Evolutionary conservation across 257 asterid genomes (phyloP), one percentile per base, ranked within the genome.

Genomic region (Solanum clarkiae): DNA sequence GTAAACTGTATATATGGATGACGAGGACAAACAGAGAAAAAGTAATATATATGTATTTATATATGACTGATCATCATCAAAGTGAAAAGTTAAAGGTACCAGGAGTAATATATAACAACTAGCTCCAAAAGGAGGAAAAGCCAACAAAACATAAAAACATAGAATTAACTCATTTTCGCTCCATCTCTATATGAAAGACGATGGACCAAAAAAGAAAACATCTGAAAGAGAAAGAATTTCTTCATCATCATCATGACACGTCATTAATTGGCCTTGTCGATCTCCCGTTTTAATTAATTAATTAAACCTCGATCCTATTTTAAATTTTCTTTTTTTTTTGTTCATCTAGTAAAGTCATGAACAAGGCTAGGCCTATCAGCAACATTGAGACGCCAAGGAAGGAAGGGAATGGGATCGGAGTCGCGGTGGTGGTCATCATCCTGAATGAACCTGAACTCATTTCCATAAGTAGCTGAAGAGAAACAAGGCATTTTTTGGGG

Each of bases 311-410:
- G 44, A 75, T 47, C 44, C 81, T 74, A 22, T 5, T 74, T 47
- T 47, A 22, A 16, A 8, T 59, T 69, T 59, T 69, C 1, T 71
- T 11, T 8, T 79, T 84, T 82, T 16, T 8, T 45, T 29, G 32
- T 54, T 88, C 71, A 93, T 91, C 96, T 88, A 1, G 95, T 95
- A 91, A 93, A 92, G 86, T 95, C 97, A 57, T 92, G 97, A 77
- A 93, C 94, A 10, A 92, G 88, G 82, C 92, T 86, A 4, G 98
- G 90, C 87, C 98, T 56, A 84, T 91, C 96, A 2, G 97, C 89
- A 72, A 94, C 97, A 79, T 90, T 94, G 86, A 92, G 91, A 32
- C 96, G 96, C 98, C 98, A 95, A 44, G 98, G 91, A 84, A 91
- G 88, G 89, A 90, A 91, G 0, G 95, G 93, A 20, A 90, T 66